Percentiles rank a stretch among this genome's conserved stretches.
Conservation (phyloP, 2,329 filamentous ascomycete species). For the Penicillium sp. region DNA sequence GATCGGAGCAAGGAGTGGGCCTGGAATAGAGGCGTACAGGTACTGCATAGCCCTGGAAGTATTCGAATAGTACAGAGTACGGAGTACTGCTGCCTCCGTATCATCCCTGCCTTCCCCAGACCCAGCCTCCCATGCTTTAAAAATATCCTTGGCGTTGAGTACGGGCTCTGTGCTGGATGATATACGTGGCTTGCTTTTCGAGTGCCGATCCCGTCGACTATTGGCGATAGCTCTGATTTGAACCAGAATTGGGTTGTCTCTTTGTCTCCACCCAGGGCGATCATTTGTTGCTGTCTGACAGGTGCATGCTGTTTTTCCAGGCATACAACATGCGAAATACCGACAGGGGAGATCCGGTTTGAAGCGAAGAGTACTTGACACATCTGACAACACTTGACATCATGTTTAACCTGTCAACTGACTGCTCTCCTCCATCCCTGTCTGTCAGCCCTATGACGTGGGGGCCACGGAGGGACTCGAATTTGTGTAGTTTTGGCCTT, state of each 20-base stretch:
- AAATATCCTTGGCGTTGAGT: not conserved
- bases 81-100: not conserved
- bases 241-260: not conserved
- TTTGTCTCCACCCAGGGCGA: constrained; percentile 7
- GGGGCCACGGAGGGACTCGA: not conserved
- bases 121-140: not conserved
- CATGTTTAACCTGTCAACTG: constrained; percentile 2
- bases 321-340: not conserved
- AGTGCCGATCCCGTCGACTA: not conserved
- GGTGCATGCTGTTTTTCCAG: not conserved
- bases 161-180: not conserved
- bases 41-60: not conserved
- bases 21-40: not conserved
- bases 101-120: constrained; percentile 1
- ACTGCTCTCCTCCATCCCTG: not conserved
- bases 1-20: constrained; percentile 13
- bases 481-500: not conserved
- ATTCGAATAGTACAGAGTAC: not conserved
- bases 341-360: not conserved
- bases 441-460: constrained; percentile 22
- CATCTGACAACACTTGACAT: constrained; percentile 1
- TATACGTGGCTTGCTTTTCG: not conserved
- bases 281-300: constrained; percentile 8
- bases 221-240: not conserved
- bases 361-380: not conserved